phyloP scores from a whole-genome alignment of 345 rosid genomes.

The Eucalyptus tenuipes region DNA sequence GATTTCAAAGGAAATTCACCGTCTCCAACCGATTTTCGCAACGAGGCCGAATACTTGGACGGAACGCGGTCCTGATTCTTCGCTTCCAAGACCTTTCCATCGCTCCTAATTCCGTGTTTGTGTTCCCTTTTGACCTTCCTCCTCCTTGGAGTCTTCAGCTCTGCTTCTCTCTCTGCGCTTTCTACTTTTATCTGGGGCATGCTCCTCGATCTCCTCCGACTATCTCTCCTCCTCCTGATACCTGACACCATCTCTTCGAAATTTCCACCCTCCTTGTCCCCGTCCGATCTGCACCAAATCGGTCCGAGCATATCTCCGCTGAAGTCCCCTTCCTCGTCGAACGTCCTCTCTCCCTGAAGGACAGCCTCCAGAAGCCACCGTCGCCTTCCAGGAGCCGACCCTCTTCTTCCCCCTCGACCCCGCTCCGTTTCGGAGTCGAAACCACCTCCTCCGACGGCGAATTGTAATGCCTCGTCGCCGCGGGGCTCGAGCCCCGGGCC shows the following conservation, averaged over 20 bases:
- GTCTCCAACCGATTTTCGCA: constrained; percentile 33
- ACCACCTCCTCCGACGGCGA: neutral
- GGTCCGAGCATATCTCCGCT: neutral
- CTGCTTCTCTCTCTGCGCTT: constrained; percentile 1
- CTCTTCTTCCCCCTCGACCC: constrained; percentile 1
- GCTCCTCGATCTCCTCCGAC: constrained; percentile 8
- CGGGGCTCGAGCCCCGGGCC: neutral
- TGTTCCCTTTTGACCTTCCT: constrained; percentile 11
- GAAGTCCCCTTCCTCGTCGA: neutral
- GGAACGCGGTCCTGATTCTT: neutral
- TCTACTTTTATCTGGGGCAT: neutral
- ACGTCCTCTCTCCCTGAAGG: constrained; percentile 28
- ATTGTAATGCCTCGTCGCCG: neutral
- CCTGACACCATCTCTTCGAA: constrained; percentile 32
- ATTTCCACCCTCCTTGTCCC: constrained; percentile 18
- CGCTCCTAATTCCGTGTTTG: neutral
- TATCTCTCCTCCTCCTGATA: constrained; percentile 27
- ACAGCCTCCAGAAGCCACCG: constrained; percentile 43
- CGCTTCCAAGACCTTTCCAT: neutral
- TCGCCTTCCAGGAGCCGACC: constrained; percentile 30
- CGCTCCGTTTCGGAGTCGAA: constrained; percentile 6
- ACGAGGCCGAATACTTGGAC: neutral
- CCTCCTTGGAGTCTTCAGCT: constrained; percentile 47
- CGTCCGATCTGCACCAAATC: constrained; percentile 13
- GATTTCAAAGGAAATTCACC: neutral